Percentiles rank a stretch among this genome's conserved stretches.
Conservation (phyloP, 2,329 filamentous ascomycete genomes). For the Juglanconis sp. region DNA sequence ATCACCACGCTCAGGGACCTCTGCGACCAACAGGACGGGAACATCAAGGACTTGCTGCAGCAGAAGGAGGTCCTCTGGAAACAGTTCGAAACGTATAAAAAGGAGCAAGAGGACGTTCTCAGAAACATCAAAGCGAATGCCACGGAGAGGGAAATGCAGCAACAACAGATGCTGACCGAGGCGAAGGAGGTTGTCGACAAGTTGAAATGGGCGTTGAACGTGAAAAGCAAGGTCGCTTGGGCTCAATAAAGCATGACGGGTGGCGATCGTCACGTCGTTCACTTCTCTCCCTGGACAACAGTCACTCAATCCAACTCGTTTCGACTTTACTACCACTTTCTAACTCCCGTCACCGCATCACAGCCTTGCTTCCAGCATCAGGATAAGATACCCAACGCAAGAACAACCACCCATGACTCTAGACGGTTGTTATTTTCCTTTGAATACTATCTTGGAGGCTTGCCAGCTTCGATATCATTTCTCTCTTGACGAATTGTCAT, state of each 20-base stretch:
- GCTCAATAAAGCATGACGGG: constrained; percentile 39
- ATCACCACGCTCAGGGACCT: constrained; percentile 64
- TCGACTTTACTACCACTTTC: not conserved
- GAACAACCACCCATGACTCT: not conserved
- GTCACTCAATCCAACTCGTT: not conserved
- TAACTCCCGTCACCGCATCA: not conserved
- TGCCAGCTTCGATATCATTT: constrained; percentile 7
- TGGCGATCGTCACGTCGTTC: not conserved
- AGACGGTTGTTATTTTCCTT: not conserved
- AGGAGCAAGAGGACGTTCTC: constrained; percentile 59
- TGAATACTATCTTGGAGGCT: not conserved
- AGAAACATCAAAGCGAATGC: constrained; percentile 57
- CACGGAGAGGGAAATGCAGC: constrained; percentile 56
- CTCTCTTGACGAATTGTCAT: constrained; percentile 6
- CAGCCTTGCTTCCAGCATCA: constrained; percentile 1
- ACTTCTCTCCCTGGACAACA: not conserved
- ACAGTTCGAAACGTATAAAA: constrained; percentile 63
- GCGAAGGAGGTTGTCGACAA: constrained; percentile 61
- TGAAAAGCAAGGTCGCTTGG: constrained; percentile 59
- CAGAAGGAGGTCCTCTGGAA: constrained; percentile 61
- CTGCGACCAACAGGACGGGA: constrained; percentile 69
- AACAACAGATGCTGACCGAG: constrained; percentile 56
- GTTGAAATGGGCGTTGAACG: constrained; percentile 69
- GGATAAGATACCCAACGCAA: constrained; percentile 9
- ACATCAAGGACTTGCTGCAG: constrained; percentile 57